phyloP scores from a whole-genome alignment of 345 rosid species.

The Toxicodendron radicans region DNA sequence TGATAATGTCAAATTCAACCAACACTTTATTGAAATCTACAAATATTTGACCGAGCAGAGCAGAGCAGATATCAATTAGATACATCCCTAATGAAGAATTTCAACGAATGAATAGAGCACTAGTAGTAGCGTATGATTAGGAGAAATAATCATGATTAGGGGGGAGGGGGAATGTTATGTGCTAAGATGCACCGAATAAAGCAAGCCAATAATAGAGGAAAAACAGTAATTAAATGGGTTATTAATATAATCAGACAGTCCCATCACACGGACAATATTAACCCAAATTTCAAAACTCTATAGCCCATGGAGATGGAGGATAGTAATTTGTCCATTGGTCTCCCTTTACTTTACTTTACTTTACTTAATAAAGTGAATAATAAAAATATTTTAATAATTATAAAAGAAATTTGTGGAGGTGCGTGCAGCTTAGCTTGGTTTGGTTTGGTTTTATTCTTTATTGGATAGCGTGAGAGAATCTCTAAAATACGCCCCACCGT shows the following conservation, averaged over 20 bases:
- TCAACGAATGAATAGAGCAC: too few relatives aligned
- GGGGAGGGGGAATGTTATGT: not conserved
- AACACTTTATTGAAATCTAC: too few relatives aligned
- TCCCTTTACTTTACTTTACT: not conserved
- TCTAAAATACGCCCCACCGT: conserved; percentile 34
- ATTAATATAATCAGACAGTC: conserved; percentile 10
- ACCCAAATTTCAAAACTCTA: conserved; percentile 10
- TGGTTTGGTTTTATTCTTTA: conserved; percentile 21
- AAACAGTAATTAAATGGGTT: not conserved
- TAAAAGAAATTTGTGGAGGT: conserved; percentile 9
- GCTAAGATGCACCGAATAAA: conserved; percentile 16
- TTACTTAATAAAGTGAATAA: too few relatives aligned
- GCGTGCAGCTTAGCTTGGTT: conserved; percentile 11
- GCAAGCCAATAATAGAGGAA: not conserved
- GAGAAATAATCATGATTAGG: too few relatives aligned
- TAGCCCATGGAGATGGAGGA: not conserved
- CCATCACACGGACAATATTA: conserved; percentile 22
- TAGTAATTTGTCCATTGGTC: not conserved
- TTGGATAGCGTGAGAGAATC: conserved; percentile 35
- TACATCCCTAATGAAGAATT: too few relatives aligned
- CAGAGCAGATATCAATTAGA: too few relatives aligned
- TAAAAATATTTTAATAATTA: too few relatives aligned
- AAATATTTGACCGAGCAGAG: too few relatives aligned
- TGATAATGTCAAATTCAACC: too few relatives aligned
- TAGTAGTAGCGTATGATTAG: too few relatives aligned